Conservation (phyloP, 2,329 filamentous ascomycete species). For the Fusarium decemcellulare region DNA sequence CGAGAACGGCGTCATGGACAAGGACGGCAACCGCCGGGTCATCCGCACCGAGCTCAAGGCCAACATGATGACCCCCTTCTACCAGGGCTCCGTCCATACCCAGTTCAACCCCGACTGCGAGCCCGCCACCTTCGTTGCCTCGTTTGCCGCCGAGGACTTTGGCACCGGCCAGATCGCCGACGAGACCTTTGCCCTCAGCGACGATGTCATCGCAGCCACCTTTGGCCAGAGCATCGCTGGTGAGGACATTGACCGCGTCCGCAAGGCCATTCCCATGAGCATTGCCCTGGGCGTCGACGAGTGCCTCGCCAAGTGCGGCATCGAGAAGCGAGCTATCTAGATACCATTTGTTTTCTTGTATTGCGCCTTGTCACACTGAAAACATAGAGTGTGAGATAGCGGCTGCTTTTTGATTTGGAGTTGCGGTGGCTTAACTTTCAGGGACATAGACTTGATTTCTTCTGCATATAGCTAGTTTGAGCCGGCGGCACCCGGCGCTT, state of each 20-base stretch:
- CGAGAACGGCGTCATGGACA: conserved; percentile 63
- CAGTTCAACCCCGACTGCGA: conserved; percentile 70
- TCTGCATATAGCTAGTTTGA: neutral
- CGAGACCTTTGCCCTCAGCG: conserved; percentile 62
- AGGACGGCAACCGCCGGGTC: conserved; percentile 56
- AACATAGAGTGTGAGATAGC: neutral
- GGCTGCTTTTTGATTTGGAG: conserved; percentile 16
- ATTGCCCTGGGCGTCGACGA: conserved; percentile 67
- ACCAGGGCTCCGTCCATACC: conserved; percentile 67
- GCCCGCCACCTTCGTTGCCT: conserved; percentile 64
- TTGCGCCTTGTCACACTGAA: neutral
- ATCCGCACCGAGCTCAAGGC: conserved; percentile 58
- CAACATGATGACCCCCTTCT: conserved; percentile 68
- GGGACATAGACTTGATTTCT: conserved; percentile 20
- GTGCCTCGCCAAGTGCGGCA: conserved; percentile 58
- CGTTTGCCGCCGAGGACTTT: conserved; percentile 65
- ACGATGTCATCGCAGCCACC: conserved; percentile 61
- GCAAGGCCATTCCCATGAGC: conserved; percentile 57
- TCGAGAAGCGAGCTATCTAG: conserved; percentile 57
- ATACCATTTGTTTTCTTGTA: neutral
- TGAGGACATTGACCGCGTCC: conserved; percentile 61
- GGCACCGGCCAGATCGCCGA: conserved; percentile 66
- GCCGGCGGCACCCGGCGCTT: no score
- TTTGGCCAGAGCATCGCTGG: conserved; percentile 62
- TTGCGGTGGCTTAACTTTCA: neutral